Evolutionary conservation across 2,329 filamentous ascomycete genomes (phyloP), one percentile per base, ranked within the genome.

Genomic region (Fusarium anthophilum): DNA sequence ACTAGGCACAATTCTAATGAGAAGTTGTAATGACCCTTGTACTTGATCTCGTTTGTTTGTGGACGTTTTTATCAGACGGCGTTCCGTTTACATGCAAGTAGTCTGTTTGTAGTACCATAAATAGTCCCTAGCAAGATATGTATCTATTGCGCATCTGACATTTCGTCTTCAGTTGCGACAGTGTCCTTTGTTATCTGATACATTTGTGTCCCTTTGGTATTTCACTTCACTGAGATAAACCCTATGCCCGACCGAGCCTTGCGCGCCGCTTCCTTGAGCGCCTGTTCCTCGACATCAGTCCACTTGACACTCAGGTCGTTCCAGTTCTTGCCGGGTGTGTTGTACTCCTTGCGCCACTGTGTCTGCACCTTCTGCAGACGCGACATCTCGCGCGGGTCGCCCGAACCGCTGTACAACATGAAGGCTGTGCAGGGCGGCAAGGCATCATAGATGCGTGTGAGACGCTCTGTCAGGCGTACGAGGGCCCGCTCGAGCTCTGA

Each of bases 261-360:
- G 59, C 83, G 84, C 24, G 88, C 87, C 0, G 91, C 91, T 77
- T 83, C 85, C 77, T 85, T 88, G 74, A 93, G 83, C 43, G 86
- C 88, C 82, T 92, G 90, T 51, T 91, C 89, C 81, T 93, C 91
- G 1, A 81, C 83, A 76, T 92, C 91, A 15, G 91, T 92, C 91
- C 91, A 93, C 80, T 89, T 87, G 65, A 93, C 89, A 75, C 86
- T 89, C 41, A 93, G 83, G 71, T 91, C 82, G 79, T 93, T 90
- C 91, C 91, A 93, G 75, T 91, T 91, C 72, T 85, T 88, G 18
- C 89, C 88, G 0, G 87, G 87, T 14, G 87, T 87, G 80, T 91
- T 90, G 80, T 91, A 92, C 81, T 93, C 91, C 75, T 86, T 87
- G 79, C 87, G 89, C 84, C 88, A 91, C 80, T 88, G 87, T 12